Evolutionary conservation across 2,329 filamentous ascomycete species (phyloP).

Genomic region (Colletotrichum salicis): DNA sequence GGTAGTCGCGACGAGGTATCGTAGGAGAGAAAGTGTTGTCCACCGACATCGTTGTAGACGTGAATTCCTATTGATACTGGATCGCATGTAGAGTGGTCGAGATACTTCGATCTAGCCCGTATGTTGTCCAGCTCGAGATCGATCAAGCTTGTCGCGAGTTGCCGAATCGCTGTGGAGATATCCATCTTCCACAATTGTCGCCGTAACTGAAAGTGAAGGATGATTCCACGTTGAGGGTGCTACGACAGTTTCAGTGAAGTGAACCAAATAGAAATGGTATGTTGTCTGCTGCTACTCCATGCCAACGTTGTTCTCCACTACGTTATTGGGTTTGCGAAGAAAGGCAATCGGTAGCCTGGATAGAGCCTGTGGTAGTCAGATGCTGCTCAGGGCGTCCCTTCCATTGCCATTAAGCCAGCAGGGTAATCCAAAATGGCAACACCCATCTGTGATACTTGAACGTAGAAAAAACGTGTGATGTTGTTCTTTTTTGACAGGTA

Average conservation of each 20-base stretch:
- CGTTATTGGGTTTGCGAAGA: not conserved
- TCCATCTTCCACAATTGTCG: not conserved
- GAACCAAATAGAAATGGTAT: not conserved
- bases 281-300: not conserved
- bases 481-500: slow-evolving; percentile 23
- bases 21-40: not conserved
- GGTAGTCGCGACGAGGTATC: slow-evolving; percentile 3
- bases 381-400: not conserved
- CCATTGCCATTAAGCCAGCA: not conserved
- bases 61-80: not conserved
- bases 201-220: not conserved
- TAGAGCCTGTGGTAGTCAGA: not conserved
- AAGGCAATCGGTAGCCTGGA: not conserved
- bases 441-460: not conserved
- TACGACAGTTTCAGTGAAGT: not conserved
- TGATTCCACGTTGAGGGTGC: not conserved
- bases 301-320: not conserved
- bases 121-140: slow-evolving; percentile 36
- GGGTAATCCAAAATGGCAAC: not conserved
- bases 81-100: not conserved
- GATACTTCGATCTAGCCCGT: not conserved
- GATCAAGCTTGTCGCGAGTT: not conserved
- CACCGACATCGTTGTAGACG: not conserved
- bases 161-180: not conserved
- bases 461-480: not conserved